Percentiles rank a stretch among this genome's conserved stretches.
Evolutionary conservation across 192 early-diverging fungal species (phyloP).

Genomic region (Borealophlyctis nickersoniae): DNA sequence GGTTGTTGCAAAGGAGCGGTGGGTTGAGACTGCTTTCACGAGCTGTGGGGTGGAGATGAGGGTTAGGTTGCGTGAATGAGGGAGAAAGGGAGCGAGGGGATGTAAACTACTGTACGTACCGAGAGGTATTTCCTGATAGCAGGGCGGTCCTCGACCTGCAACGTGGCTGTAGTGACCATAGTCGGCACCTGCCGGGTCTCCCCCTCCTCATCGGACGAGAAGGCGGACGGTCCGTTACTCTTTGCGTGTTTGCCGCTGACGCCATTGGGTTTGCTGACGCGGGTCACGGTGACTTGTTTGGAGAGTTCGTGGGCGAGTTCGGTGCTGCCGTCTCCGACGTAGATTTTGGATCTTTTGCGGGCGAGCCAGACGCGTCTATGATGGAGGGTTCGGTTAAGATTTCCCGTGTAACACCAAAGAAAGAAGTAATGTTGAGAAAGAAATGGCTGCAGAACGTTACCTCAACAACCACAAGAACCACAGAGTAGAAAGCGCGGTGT

Average conservation of each 20-base stretch:
- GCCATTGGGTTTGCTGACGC: constrained; percentile 12
- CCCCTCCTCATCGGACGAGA: background rate
- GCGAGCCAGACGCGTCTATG: constrained; percentile 31
- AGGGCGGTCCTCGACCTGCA: constrained; percentile 19
- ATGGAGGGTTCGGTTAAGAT: constrained; percentile 1
- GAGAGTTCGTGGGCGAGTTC: constrained; percentile 23
- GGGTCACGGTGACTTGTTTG: constrained; percentile 32
- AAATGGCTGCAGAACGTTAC: constrained; percentile 13
- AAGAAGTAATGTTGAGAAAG: too few species aligned
- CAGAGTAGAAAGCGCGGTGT: constrained; percentile 30
- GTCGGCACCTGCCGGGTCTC: too few species aligned
- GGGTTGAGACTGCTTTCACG: constrained; percentile 22
- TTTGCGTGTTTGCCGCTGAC: constrained; percentile 7
- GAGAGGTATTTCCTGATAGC: constrained; percentile 1
- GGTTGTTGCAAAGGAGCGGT: constrained; percentile 20
- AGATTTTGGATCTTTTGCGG: constrained; percentile 32
- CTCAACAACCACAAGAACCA: constrained; percentile 37
- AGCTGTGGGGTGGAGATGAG: constrained; percentile 8
- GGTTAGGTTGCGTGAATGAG: background rate
- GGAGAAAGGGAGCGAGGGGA: background rate
- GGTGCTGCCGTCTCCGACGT: constrained; percentile 36
- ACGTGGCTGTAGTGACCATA: constrained; percentile 10
- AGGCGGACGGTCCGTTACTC: too few species aligned
- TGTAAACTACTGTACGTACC: background rate
- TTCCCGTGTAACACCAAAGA: background rate